These are phyloP conservation scores for Kodamaea ohmeri DNA, from an alignment of 1,139 yeast genomes.

Conservation along the genomic window DNA sequence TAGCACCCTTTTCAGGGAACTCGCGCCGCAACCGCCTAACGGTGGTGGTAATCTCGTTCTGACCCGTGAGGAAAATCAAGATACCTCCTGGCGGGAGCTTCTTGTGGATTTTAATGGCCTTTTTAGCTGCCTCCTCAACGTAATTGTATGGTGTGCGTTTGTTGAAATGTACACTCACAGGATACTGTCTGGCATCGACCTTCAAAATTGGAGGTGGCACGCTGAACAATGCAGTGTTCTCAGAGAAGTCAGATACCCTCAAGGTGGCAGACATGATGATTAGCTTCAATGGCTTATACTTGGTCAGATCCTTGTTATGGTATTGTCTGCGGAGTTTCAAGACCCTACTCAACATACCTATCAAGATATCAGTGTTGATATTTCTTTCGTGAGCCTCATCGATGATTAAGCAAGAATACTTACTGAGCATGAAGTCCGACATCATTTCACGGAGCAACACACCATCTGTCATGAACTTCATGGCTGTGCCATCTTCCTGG, in stretches of 20 bases:
- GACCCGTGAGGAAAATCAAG: constrained; percentile 88
- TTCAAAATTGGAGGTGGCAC: constrained; percentile 84
- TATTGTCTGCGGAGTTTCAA: constrained; percentile 67
- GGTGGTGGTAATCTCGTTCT: constrained; percentile 78
- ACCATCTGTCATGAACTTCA: constrained; percentile 99
- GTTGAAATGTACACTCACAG: constrained; percentile 90
- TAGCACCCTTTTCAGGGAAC: constrained; percentile 40
- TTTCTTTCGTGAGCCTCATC: constrained; percentile 99
- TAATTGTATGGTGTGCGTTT: constrained; percentile 75
- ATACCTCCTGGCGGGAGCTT: constrained; percentile 93
- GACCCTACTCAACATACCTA: constrained; percentile 93
- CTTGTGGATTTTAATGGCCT: constrained; percentile 83
- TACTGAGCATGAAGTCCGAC: constrained; percentile 73
- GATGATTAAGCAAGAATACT: constrained; percentile 82
- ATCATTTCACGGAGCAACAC: constrained; percentile 90
- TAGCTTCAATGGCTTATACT: constrained; percentile 59
- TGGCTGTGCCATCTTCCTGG: constrained; percentile 54
- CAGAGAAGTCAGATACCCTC: constrained; percentile 89
- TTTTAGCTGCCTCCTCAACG: constrained; percentile 81
- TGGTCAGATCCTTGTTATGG: constrained; percentile 44
- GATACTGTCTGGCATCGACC: constrained; percentile 93
- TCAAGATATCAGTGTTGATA: constrained; percentile 89
- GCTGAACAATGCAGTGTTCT: constrained; percentile 68
- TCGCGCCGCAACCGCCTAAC: constrained; percentile 67
- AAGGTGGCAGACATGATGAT: constrained; percentile 94